A percentile compares a stretch with the other conserved stretches of the same genome.
These are phyloP conservation scores for Drechslerella coelobrocha DNA, from an alignment of 2,329 filamentous ascomycete species.

Conservation along the genomic window DNA sequence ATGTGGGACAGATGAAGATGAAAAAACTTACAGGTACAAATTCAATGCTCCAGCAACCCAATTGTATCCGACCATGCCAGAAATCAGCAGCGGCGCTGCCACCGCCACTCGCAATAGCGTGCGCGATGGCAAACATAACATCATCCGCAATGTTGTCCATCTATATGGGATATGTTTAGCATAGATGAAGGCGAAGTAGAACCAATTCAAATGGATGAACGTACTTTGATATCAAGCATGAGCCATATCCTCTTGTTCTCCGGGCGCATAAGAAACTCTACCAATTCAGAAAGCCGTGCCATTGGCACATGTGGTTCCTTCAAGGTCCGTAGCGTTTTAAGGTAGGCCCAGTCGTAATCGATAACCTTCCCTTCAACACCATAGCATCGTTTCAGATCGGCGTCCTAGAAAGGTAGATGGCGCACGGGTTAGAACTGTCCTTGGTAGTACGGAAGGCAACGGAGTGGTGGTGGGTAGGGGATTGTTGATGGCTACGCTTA, in stretches of 20 bases:
- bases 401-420: conserved; percentile 65
- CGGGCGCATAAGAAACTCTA: conserved; percentile 72
- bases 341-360: conserved; percentile 77
- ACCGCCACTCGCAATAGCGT: conserved; percentile 67
- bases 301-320: conserved; percentile 73
- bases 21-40: conserved; percentile 53
- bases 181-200: conserved; percentile 2
- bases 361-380: conserved; percentile 74
- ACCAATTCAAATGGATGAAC: conserved; percentile 17
- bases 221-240: conserved; percentile 85
- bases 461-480: not conserved
- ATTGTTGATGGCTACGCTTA: conserved; percentile 58
- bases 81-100: conserved; percentile 55
- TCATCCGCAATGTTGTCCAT: conserved; percentile 73
- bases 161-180: conserved; percentile 58
- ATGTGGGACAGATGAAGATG: not conserved
- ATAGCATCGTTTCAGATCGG: conserved; percentile 79
- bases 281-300: conserved; percentile 75
- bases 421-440: conserved; percentile 14
- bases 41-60: conserved; percentile 81
- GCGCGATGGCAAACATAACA: conserved; percentile 73
- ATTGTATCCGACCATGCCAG: conserved; percentile 76
- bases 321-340: conserved; percentile 72
- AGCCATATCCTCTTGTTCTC: conserved; percentile 76
- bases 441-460: not conserved